Evolutionary conservation across 2,329 filamentous ascomycete genomes (phyloP).

Genomic region (Calonectria pseudoturangicola): DNA sequence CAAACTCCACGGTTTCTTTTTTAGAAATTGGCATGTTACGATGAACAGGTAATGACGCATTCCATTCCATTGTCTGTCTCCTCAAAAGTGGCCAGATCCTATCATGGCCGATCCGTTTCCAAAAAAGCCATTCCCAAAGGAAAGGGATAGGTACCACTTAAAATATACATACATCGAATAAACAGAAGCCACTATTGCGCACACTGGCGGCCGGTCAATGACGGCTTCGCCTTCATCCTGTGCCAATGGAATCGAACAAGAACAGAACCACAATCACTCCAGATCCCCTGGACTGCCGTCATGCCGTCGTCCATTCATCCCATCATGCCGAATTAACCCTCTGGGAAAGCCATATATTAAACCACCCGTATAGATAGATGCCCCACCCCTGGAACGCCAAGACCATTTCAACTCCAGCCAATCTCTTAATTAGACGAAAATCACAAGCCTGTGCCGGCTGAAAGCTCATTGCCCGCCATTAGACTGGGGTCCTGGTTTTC

Average conservation of each 20-base stretch:
- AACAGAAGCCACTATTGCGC: slow-evolving; percentile 27
- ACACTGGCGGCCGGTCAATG: slow-evolving; percentile 14
- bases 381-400: slow-evolving; percentile 52
- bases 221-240: slow-evolving; percentile 23
- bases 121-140: slow-evolving; percentile 27
- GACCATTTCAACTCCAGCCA: slow-evolving; percentile 31
- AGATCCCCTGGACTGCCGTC: slow-evolving; percentile 50
- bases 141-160: slow-evolving; percentile 27
- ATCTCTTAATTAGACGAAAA: slow-evolving; percentile 11
- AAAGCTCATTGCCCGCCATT: slow-evolving; percentile 57
- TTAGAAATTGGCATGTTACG: too few species aligned
- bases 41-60: slow-evolving; percentile 17
- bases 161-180: slow-evolving; percentile 45
- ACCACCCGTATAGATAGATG: slow-evolving; percentile 49
- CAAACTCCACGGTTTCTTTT: too few species aligned
- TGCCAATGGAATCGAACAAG: slow-evolving; percentile 31
- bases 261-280: slow-evolving; percentile 33
- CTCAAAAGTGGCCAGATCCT: not conserved
- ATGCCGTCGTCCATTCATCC: slow-evolving; percentile 59
- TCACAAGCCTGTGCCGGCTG: slow-evolving; percentile 48
- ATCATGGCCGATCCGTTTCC: slow-evolving; percentile 27
- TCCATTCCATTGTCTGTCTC: slow-evolving; percentile 7
- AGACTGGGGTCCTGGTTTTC: slow-evolving; percentile 61
- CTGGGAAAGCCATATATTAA: slow-evolving; percentile 51
- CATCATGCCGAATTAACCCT: slow-evolving; percentile 55